Percentiles rank a stretch among this genome's conserved stretches.
Evolutionary conservation across 768 basidiomycete genomes (phyloP).

Genomic region (Tulasnella sp.): DNA sequence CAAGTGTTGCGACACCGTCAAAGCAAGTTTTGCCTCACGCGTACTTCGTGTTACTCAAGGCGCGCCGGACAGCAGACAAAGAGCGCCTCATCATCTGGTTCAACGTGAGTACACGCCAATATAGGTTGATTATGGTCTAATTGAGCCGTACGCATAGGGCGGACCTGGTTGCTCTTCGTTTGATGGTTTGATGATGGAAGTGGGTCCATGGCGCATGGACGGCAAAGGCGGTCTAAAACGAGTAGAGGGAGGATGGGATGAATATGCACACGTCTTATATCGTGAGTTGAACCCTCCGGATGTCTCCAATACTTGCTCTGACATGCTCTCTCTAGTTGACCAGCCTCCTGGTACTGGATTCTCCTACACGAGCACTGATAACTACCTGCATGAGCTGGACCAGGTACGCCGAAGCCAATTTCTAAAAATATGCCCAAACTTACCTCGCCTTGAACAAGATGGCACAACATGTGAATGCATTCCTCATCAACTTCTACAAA

Average conservation of each 20-base stretch:
- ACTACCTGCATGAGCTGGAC: slow-evolving; percentile 66
- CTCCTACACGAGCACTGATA: slow-evolving; percentile 78
- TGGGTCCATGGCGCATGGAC: slow-evolving; percentile 85
- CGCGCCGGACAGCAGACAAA: slow-evolving; percentile 77
- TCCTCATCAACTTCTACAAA: slow-evolving; percentile 75
- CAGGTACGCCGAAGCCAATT: slow-evolving; percentile 35
- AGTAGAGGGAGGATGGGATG: slow-evolving; percentile 90
- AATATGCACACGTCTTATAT: slow-evolving; percentile 89
- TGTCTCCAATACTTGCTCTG: not conserved
- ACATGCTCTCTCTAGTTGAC: slow-evolving; percentile 54
- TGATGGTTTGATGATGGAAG: slow-evolving; percentile 95
- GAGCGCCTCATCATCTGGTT: slow-evolving; percentile 94
- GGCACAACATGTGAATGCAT: slow-evolving; percentile 65
- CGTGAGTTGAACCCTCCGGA: slow-evolving; percentile 38
- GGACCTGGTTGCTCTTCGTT: slow-evolving; percentile 97
- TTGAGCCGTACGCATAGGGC: slow-evolving; percentile 39
- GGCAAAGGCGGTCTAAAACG: slow-evolving; percentile 58
- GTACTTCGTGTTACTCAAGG: slow-evolving; percentile 85
- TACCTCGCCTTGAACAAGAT: slow-evolving; percentile 36
- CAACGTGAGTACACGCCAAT: slow-evolving; percentile 43
- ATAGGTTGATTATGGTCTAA: not conserved
- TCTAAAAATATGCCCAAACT: not conserved
- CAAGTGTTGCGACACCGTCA: slow-evolving; percentile 30
- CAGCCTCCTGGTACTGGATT: slow-evolving; percentile 95
- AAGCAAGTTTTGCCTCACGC: slow-evolving; percentile 66